Evolutionary conservation across 2,329 filamentous ascomycete species (phyloP), one percentile per base, ranked within the genome.

Genomic region (Fusarium tricinctum): DNA sequence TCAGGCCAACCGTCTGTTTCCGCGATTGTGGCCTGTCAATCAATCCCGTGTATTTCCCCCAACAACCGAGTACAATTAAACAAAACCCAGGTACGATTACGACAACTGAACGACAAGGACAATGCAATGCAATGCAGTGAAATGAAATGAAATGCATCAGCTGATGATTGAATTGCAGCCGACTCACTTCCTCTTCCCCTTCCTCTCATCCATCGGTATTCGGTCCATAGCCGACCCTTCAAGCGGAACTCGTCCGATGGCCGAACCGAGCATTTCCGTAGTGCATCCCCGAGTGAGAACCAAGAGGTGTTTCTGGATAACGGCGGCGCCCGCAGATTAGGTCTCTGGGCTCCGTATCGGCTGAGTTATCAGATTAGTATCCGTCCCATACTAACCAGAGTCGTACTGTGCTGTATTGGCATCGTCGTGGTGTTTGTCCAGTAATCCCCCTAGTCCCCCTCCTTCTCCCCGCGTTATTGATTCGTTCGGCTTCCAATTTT

Each of bases 221-320:
- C 39, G 39, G 26, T 40, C 60, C 43, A 35, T 35, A 49, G 30
- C 35, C 46, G 35, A 65, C 46, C 28, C 54, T 56, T 26, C 33
- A 23, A 30, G 63, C 62, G 69, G 62, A 54, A 58, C 46, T 47
- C 46, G 49, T 66, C 69, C 68, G 70, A 70, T 62, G 51, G 20
- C 71, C 69, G 71, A 72, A 71, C 71, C 71, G 71, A 73, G 55
- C 57, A 40, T 69, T 71, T 72, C 71, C 69, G 70, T 68, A 57
- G 52, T 54, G 32, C 59, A 43, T 57, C 43, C 69, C 66, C 26
- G 62, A 66, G 53, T 30, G 28, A 10, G 10, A 30, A 30, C 28
- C 28, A 30, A 30, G 13, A 30, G 5, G 28, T 30, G 28, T 30
- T 30, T 30, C 28, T 30, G 28, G 28, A 13, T 5, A 13, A 30